Percentiles rank a stretch among this genome's conserved stretches.
Evolutionary conservation across 768 basidiomycete species (phyloP).

Genomic region (Gymnopilus dilepis): DNA sequence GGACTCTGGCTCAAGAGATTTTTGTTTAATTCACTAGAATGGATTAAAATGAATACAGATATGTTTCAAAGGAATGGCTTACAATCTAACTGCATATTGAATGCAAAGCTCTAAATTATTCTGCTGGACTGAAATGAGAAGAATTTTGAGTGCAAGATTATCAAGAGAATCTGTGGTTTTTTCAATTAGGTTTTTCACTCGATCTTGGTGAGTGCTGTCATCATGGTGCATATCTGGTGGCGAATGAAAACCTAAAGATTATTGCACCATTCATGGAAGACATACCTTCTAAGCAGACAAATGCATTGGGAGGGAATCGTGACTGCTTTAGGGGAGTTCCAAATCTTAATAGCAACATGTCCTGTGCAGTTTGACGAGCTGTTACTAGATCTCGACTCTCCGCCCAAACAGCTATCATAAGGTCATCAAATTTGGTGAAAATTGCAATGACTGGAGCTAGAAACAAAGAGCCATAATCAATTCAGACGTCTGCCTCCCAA

Average conservation of each 20-base stretch:
- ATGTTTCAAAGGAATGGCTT: too few relatives aligned
- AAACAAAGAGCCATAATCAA: background rate
- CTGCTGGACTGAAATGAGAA: conserved; percentile 31
- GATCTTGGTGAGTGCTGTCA: conserved; percentile 10
- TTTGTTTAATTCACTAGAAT: too few relatives aligned
- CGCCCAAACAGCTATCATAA: conserved; percentile 26
- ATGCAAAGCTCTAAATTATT: conserved; percentile 29
- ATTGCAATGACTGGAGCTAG: conserved; percentile 46
- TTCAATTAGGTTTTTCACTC: conserved; percentile 21
- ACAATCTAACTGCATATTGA: conserved; percentile 15
- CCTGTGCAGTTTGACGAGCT: conserved; percentile 14
- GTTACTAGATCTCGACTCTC: conserved; percentile 16
- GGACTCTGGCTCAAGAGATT: too few relatives aligned
- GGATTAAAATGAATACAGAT: too few relatives aligned
- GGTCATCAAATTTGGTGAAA: conserved; percentile 44
- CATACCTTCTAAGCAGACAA: conserved; percentile 25
- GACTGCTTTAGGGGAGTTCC: conserved; percentile 16
- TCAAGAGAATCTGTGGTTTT: conserved; percentile 26
- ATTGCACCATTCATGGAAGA: background rate
- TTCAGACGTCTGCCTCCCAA: background rate
- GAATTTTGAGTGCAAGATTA: conserved; percentile 17
- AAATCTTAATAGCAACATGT: conserved; percentile 21
- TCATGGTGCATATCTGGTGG: conserved; percentile 29
- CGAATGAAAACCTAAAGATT: background rate
- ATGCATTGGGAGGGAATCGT: conserved; percentile 21